Evolutionary conservation across 176 grass and related monocot species (phyloP), one percentile per base, ranked within the genome.

Genomic region (Elaeis guineensis): DNA sequence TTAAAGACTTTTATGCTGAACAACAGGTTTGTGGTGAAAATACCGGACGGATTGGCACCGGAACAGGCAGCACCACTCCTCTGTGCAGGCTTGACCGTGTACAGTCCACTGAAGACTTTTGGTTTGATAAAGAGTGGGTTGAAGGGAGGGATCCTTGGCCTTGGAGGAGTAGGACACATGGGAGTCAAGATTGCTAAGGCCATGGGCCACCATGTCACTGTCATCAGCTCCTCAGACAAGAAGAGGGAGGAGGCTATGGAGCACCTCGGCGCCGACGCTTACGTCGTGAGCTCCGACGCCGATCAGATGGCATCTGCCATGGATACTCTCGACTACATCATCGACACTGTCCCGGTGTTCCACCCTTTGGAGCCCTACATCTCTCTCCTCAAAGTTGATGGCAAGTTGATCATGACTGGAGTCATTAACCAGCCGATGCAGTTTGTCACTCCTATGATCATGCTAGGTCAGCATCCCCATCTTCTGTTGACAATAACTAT

Each of bases 111-210:
- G 63, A 98, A 98, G 70, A 78, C 85, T 73, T 98, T 83, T 59
- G 87, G 84, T 0, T 79, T 98, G 17, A 92, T 66, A 63, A 2
- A 17, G 15, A 56, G 69, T 0, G 87, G 87, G 15, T 87, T 98
- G 17, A 73, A 76, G 6, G 87, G 84, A 30, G 93, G 52, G 1
- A 89, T 98, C 62, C 65, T 89, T 3, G 93, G 93, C 23, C 93
- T 98, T 0, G 93, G 93, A 6, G 93, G 93, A 14, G 87, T 98
- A 16, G 93, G 93, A 49, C 93, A 98, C 77, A 92, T 98, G 87
- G 93, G 93, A 24, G 87, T 98, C 52, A 92, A 98, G 71, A 71
- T 98, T 0, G 87, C 87, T 24, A 98, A 98, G 73, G 76, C 87
- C 0, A 85, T 98, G 84, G 87, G 87, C 25, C 93, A 98, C 79